phyloP scores from a whole-genome alignment of 169 alveolate species.

The Plasmodium malariae region DNA sequence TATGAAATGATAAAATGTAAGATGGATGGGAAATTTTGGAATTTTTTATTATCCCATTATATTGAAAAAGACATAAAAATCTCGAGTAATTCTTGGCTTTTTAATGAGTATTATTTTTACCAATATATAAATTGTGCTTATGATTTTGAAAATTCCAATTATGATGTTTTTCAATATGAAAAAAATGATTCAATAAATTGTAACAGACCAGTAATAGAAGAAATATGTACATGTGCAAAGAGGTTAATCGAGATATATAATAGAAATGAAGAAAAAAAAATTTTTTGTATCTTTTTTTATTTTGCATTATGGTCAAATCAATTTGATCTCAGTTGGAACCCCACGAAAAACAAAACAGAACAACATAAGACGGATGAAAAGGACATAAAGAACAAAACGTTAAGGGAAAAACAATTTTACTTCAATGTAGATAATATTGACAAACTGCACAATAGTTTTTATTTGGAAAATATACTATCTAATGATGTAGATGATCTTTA shows the following conservation, averaged over 20 bases:
- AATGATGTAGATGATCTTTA: constrained; percentile 17
- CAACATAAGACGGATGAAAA: constrained; percentile 27
- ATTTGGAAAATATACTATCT: constrained; percentile 26
- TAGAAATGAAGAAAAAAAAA: constrained; percentile 19
- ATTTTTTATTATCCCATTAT: constrained; percentile 21
- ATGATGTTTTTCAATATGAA: constrained; percentile 60
- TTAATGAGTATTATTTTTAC: constrained; percentile 67
- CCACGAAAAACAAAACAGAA: constrained; percentile 39
- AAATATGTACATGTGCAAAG: constrained; percentile 63
- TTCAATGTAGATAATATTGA: constrained; percentile 34
- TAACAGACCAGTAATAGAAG: constrained; percentile 27
- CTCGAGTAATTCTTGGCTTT: constrained; percentile 30
- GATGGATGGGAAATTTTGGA: constrained; percentile 30
- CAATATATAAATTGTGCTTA: constrained; percentile 54
- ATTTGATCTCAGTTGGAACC: constrained; percentile 72
- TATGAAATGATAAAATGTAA: constrained; percentile 59
- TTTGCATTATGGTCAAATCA: constrained; percentile 65
- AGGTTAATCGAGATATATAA: constrained; percentile 25
- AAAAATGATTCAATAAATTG: constrained; percentile 45
- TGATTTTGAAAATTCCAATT: constrained; percentile 66
- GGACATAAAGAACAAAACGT: constrained; percentile 44
- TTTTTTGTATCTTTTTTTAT: constrained; percentile 48
- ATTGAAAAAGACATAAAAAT: constrained; percentile 20
- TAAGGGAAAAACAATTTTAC: constrained; percentile 39
- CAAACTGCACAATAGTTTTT: constrained; percentile 32